Evolutionary conservation across 306 rosid species (phyloP), one percentile per base, ranked within the genome.

Genomic region (Dalbergia cultrata): DNA sequence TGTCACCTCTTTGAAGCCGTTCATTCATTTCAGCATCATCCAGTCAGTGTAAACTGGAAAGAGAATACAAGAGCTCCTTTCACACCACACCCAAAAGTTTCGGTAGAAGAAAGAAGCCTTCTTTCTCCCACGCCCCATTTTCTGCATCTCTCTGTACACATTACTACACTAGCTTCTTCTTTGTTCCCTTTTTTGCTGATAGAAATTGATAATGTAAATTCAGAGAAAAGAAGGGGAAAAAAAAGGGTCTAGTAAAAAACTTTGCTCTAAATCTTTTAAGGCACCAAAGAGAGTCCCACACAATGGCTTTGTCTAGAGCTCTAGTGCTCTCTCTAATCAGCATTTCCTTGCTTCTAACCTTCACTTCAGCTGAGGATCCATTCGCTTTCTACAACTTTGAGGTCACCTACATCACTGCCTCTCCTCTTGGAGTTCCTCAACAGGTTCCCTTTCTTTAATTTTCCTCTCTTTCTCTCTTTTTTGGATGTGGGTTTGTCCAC

Each of bases 391-490:
- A 59, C 87, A 74, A 92, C 16, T 90, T 92, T 58, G 91, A 68
- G 11, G 77, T 91, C 82, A 86, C 98, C 26, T 95, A 95, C 90
- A 86, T 89, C 88, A 95, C 97, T 37, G 97, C 87, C 26, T 92
- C 98, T 49, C 98, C 97, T 21, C 98, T 95, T 13, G 97, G 98
- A 34, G 90, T 95, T 82, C 92, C 95, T 76, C 98, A 95, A 81
- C 92, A 78, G 98, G 98, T 91, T 74, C 6, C 63, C 14, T 43
- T 44, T 64, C 26, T 13, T 58, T 41, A 13, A 12, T 61, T 73
- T 14, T 63, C 65, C 35, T 33, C 52, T 79, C 57, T 81, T 63
- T 83, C 71, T 73, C 22, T 16, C 31, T 44, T 39, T 56, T 78
- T 12, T 9, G 31, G 71, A 67, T 31, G 35, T 52, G 70, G 80